Base-by-base conservation (phyloP, 768 basidiomycete genomes). In the Calocybe indica region DNA sequence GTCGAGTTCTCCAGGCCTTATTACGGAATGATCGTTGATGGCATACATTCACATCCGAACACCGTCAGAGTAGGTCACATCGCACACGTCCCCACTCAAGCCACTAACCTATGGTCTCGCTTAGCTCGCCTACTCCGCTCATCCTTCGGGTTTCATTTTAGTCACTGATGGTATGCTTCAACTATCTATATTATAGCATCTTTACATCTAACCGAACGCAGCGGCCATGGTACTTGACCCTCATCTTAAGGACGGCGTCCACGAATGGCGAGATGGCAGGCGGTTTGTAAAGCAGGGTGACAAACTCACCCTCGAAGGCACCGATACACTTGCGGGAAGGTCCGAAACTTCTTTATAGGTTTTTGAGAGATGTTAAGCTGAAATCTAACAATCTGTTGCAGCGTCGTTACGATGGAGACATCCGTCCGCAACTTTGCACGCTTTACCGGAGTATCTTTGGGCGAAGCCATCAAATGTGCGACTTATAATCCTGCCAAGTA, bases 11-110 rank as follows among this genome's bases (percentile, higher is more conserved):
- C 68, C 49, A 70, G 89, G 52, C 92, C 92, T 10, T 94, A 81
- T 64, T 95, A 89, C 58, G 90, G 85, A 46, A 69, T 94, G 45
- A 95, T 94, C 52, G 91, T 91, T 6, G 92, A 95, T 61, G 92
- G 92, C 1, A 80, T 92, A 46, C 92, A 95, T 60, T 88, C 82
- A 9, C 92, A 94, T 63, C 92, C 92, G 11, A 89, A 92, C 61
- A 89, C 89, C 38, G 88, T 94, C 48, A 73, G 88, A 57, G 87
- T 92, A 63, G 47, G 83, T 70, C 38, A 0, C 33, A 13, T 45
- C 32, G 54, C 35, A 36, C 50, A 13, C 37, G 43, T 28, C 36
- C 14, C 45, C 38, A 15, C 42, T 37, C n/a, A 40, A 28, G 33
- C 22, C 38, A 29, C 42, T n/a, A 7, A 35, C 15, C 55, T 41